phyloP scores from a whole-genome alignment of 768 basidiomycete species.

The Macrocybe gigantea region DNA sequence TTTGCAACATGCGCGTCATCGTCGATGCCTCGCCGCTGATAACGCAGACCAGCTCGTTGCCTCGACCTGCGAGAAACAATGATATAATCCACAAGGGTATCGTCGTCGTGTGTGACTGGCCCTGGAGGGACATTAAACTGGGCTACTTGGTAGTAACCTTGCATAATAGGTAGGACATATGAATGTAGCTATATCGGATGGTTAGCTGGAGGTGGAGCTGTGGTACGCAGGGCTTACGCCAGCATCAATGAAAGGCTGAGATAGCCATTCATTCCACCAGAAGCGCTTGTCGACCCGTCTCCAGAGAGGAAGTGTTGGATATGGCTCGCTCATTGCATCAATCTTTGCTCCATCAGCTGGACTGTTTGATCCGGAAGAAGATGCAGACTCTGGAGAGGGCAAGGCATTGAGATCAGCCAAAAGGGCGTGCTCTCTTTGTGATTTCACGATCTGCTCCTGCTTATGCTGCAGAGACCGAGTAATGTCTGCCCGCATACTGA shows the following conservation, averaged over 20 bases:
- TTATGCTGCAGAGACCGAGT: constrained; percentile 82
- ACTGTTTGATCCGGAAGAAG: constrained; percentile 7
- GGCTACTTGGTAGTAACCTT: constrained; percentile 83
- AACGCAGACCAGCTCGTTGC: constrained; percentile 88
- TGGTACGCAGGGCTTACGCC: constrained; percentile 49
- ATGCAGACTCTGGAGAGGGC: constrained; percentile 21
- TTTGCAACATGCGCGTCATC: constrained; percentile 92
- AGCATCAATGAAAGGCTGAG: constrained; percentile 79
- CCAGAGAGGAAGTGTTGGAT: constrained; percentile 82
- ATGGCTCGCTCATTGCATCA: constrained; percentile 63
- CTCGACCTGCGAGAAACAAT: constrained; percentile 83
- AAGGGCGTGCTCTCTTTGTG: constrained; percentile 52
- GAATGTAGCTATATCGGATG: constrained; percentile 56
- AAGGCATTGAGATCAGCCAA: constrained; percentile 57
- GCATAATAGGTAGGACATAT: constrained; percentile 88
- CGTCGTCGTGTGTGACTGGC: constrained; percentile 34
- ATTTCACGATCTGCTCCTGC: constrained; percentile 55
- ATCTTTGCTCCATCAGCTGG: constrained; percentile 26
- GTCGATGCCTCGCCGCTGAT: constrained; percentile 92
- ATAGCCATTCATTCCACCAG: constrained; percentile 95
- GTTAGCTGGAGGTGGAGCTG: background rate
- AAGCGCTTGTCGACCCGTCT: constrained; percentile 83
- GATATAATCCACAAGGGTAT: constrained; percentile 63
- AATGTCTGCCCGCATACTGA: constrained; percentile 45
- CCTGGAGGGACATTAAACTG: constrained; percentile 58